Conservation (phyloP, 1,284 basidiomycete species). For the Phaffia rhodozyma region DNA sequence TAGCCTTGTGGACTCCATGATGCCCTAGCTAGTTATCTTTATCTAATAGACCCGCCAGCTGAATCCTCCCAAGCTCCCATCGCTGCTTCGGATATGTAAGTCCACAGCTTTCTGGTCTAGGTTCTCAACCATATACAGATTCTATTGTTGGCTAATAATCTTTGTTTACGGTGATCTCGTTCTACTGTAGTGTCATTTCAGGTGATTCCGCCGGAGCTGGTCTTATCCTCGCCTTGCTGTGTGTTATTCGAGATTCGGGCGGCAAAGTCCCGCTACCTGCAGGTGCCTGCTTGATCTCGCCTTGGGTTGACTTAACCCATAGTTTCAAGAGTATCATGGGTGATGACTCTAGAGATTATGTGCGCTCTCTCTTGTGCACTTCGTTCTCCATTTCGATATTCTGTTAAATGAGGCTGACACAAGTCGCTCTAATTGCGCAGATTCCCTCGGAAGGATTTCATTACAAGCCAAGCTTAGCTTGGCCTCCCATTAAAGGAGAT, state of each 20-base stretch:
- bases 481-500: slow-evolving; percentile 33
- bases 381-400: neutral
- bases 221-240: slow-evolving; percentile 66
- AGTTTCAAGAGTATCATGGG: slow-evolving; percentile 68
- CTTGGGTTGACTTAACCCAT: slow-evolving; percentile 89
- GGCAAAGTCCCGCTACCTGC: slow-evolving; percentile 61
- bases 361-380: slow-evolving; percentile 26
- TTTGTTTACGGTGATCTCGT: neutral
- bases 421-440: neutral
- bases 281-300: slow-evolving; percentile 69
- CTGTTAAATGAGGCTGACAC: neutral
- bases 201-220: slow-evolving; percentile 93
- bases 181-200: slow-evolving; percentile 46
- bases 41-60: slow-evolving; percentile 55
- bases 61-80: slow-evolving; percentile 61
- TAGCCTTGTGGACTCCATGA: slow-evolving; percentile 27
- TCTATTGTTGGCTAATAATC: no score
- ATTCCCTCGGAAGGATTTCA: slow-evolving; percentile 29
- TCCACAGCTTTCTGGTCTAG: neutral
- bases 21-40: slow-evolving; percentile 44
- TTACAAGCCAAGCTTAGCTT: slow-evolving; percentile 33
- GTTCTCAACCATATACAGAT: neutral
- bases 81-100: slow-evolving; percentile 55
- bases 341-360: slow-evolving; percentile 31
- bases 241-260: slow-evolving; percentile 72